A percentile compares a stretch with the other conserved stretches of the same genome.
phyloP scores from a whole-genome alignment of 2,329 filamentous ascomycete species.

The Colletotrichum theobromicola region DNA sequence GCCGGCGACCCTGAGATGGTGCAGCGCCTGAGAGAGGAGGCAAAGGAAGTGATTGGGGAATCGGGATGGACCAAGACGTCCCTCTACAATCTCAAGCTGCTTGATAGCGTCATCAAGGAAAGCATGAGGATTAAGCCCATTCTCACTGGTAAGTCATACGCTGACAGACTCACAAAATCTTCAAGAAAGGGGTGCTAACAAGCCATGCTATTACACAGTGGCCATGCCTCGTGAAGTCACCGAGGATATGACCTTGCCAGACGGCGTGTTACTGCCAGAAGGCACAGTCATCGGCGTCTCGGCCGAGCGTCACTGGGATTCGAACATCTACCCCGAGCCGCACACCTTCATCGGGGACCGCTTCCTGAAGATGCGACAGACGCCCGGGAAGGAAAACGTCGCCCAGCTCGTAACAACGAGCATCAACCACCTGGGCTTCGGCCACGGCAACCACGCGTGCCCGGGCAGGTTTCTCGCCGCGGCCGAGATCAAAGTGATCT shows the following conservation, averaged over 20 bases:
- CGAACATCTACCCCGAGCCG: neutral
- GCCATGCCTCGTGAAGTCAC: neutral
- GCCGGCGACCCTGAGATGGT: neutral
- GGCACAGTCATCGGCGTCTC: neutral
- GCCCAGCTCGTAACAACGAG: neutral
- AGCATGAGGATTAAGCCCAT: neutral
- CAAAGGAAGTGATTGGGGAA: neutral
- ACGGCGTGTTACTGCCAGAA: neutral
- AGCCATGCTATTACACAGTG: neutral
- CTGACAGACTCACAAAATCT: accelerated
- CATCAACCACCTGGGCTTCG: neutral
- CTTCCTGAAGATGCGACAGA: neutral
- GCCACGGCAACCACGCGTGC: neutral
- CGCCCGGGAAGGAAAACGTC: neutral
- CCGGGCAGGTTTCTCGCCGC: neutral
- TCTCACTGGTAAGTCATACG: neutral
- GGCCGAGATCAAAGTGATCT: conserved; percentile 27
- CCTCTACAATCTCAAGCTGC: neutral
- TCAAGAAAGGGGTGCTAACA: accelerated
- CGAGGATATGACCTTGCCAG: neutral
- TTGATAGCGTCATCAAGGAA: neutral
- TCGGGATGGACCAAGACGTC: neutral
- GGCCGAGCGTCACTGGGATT: neutral
- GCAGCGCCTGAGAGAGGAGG: neutral
- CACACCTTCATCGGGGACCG: neutral